Evolutionary conservation across 441 rosid genomes (phyloP).

Genomic region (Bruguiera hainesii): DNA sequence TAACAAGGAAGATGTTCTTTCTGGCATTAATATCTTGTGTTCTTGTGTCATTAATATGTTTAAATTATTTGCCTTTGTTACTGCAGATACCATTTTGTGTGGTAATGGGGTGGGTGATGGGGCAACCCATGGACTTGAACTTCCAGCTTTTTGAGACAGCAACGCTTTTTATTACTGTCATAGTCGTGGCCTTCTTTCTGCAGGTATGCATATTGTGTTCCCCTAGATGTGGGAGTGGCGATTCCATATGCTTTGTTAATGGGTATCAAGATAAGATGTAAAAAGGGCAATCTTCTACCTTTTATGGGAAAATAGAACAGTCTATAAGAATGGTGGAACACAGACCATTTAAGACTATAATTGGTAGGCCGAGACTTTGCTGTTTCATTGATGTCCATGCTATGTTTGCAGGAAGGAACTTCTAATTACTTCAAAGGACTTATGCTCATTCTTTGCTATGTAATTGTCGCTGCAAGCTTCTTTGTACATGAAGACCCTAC

Average conservation of each 20-base stretch:
- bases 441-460: constrained; percentile 82
- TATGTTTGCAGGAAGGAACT: constrained; percentile 72
- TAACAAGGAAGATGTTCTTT: not conserved
- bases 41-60: not conserved
- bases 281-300: not conserved
- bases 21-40: not conserved
- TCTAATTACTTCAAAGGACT: constrained; percentile 86
- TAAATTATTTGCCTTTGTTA: constrained; percentile 5
- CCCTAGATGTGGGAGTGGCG: not conserved
- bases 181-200: constrained; percentile 81
- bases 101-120: constrained; percentile 83
- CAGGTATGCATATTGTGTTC: constrained; percentile 45
- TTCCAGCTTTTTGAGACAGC: constrained; percentile 93
- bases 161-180: constrained; percentile 72
- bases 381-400: constrained; percentile 1
- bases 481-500: constrained; percentile 65
- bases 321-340: not conserved
- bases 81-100: constrained; percentile 82
- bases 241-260: not conserved
- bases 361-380: not conserved
- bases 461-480: constrained; percentile 86
- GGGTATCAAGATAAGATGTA: not conserved
- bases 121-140: constrained; percentile 76
- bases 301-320: not conserved
- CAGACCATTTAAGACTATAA: not conserved